Evolutionary conservation across 1,139 yeast genomes (phyloP), one percentile per base, ranked within the genome.

Genomic region (Scheffersomyces insectosa): DNA sequence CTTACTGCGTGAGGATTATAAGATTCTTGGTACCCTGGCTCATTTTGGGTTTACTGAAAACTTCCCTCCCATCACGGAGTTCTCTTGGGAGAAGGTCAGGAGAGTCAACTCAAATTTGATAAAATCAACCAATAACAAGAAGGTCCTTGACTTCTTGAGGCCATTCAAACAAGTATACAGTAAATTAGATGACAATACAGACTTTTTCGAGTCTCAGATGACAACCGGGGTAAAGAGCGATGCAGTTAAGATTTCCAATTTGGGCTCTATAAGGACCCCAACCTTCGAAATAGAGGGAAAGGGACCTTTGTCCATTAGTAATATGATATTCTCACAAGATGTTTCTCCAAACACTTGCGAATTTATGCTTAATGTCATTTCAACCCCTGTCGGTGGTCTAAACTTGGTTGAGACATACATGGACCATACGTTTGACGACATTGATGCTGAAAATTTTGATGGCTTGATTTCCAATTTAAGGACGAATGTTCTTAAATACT

Each of bases 311-410:
- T 54, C 56, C 1, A 57, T 72, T 12, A 52, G 47, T 1, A 63
- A 71, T 42, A 49, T 71, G 56, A 52, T 68, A 1, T 72, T 72
- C 47, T 56, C 71, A 1, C 78, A 72, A 46, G 74, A 70, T 44
- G 41, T 70, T 40, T 65, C 74, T 2, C 66, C 72, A 1, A 48
- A 56, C 2, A 69, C 72, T 1, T 51, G 71, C 7, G 77, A 72
- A 30, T 67, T 71, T 44, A 63, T 68, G 63, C 46, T 71, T 20
- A 63, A 55, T 43, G 56, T 66, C 8, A 55, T 71, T 5, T 62
- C 72, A n/a, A 63, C 74, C 1, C 48, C 60, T 1, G 20, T 40
- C 2, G 71, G 73, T 0, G 77, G 77, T 0, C 52, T 71, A 54
- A 72, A 68, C 44, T 42, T 71, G 28, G 71, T 70, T 9, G 50